These are phyloP conservation scores for Linnemannia elongata DNA, from an alignment of 192 early-diverging fungal species.

Conservation along the genomic window DNA sequence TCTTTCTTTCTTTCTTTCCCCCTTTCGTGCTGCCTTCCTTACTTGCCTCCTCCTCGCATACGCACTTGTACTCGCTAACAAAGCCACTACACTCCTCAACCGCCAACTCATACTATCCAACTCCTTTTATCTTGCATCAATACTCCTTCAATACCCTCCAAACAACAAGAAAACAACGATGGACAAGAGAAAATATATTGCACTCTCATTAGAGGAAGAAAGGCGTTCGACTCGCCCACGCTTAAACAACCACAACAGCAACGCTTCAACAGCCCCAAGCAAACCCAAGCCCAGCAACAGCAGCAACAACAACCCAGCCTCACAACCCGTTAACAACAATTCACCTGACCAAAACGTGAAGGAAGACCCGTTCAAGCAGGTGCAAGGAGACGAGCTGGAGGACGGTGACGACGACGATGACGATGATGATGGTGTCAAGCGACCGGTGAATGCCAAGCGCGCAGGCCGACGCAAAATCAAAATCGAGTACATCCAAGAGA, in stretches of 20 bases:
- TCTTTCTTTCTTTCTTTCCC: no score
- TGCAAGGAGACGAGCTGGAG: conserved; percentile 56
- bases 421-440: conserved; percentile 57
- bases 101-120: background rate
- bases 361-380: conserved; percentile 49
- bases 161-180: background rate
- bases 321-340: background rate
- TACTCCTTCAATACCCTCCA: background rate
- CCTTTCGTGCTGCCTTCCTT: no score
- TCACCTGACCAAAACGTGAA: background rate
- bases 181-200: conserved; percentile 4
- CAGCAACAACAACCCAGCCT: background rate
- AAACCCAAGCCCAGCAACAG: background rate
- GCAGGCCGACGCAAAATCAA: conserved; percentile 94
- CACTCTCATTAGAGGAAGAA: background rate
- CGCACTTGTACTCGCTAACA: background rate
- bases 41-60: background rate
- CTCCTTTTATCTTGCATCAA: no score
- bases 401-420: conserved; percentile 77
- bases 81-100: background rate
- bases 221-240: background rate
- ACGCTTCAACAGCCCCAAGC: background rate
- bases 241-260: background rate
- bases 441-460: conserved; percentile 66
- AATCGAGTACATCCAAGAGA: conserved; percentile 97